These are phyloP conservation scores for Martensiomyces pterosporus DNA, from an alignment of 192 early-diverging fungal species.

Conservation along the genomic window DNA sequence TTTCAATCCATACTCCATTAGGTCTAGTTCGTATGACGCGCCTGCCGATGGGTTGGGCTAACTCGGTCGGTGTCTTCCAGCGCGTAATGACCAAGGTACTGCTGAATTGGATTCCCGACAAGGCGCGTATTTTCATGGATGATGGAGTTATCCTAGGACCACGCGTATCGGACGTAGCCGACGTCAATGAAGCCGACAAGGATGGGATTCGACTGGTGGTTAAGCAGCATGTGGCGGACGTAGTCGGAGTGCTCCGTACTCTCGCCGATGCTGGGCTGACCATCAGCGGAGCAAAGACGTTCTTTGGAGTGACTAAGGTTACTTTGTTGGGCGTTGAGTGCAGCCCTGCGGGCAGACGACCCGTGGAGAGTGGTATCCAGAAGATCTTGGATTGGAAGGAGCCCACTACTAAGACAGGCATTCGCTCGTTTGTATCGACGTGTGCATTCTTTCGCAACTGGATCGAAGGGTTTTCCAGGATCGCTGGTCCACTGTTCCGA, in stretches of 20 bases:
- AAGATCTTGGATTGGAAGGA: neutral
- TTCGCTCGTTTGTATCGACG: slow-evolving; percentile 1
- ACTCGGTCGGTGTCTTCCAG: slow-evolving; percentile 5
- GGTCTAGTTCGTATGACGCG: slow-evolving; percentile 6
- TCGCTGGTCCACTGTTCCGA: neutral
- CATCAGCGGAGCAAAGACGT: slow-evolving; percentile 1
- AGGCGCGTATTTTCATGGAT: slow-evolving; percentile 5
- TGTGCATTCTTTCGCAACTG: slow-evolving; percentile 4
- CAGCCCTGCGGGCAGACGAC: neutral
- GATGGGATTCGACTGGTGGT: slow-evolving; percentile 4
- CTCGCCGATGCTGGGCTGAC: slow-evolving; percentile 2
- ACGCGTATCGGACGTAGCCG: neutral
- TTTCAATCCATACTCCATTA: slow-evolving; percentile 3
- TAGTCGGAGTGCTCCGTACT: neutral
- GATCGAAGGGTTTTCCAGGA: neutral
- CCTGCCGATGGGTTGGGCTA: slow-evolving; percentile 9
- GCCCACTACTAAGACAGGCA: neutral
- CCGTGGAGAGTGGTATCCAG: neutral
- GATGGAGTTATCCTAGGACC: slow-evolving; percentile 2
- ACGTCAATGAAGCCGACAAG: neutral
- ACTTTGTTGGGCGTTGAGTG: neutral
- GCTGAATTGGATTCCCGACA: neutral
- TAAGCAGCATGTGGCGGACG: slow-evolving; percentile 2
- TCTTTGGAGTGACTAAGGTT: neutral
- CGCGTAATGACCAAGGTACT: slow-evolving; percentile 5